Base-by-base conservation (phyloP, 2,329 filamentous ascomycete genomes). In the Fusarium austroafricanum region DNA sequence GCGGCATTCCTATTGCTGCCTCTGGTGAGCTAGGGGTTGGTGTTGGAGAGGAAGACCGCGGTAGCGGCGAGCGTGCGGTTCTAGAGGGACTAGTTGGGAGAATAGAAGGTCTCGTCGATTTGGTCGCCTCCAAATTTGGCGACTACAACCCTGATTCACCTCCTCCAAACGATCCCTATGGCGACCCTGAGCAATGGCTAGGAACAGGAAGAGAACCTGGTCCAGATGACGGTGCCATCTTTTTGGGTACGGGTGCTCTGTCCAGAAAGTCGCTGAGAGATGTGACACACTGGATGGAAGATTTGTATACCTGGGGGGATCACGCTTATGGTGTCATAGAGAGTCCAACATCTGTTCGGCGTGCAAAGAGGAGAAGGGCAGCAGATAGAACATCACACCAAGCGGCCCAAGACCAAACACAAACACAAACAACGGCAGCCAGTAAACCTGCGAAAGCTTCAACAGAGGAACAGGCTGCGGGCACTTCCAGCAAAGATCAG, bases 21-120 rank as follows among this genome's bases (percentile, higher is more conserved):
- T 94, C 93, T 33, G 95, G 96, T 18, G 95, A 98, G 79, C 86
- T 98, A 26, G 96, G 96, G 17, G 88, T 97, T 44, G 96, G 96
- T 0, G 96, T 98, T 2, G 96, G 96, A 18, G 96, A 98, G 77
- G 96, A 98, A 80, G 93, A 97, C 55, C 91, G 94, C 77, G 95
- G 95, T 6, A 97, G 95, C 76, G 94, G 94, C 31, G 95, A 98
- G 81, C 86, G 95, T 72, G 95, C 96, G 72, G 95, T 98, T 1
- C 83, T 99, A 2, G 95, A 98, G 78, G 93, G 93, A n/a, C 88
- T 97, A 65, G 89, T 93, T 2, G 86, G 85, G 11, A 85, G 92
- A 55, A 92, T 93, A 23, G 90, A 96, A 51, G 96, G 96, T 1
- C 83, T 99, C 38, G 87, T 97, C 8, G 96, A 99, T 78, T 79